These are phyloP conservation scores for Myriosclerotinia scirpicola DNA, from an alignment of 2,329 filamentous ascomycete species.

Conservation along the genomic window DNA sequence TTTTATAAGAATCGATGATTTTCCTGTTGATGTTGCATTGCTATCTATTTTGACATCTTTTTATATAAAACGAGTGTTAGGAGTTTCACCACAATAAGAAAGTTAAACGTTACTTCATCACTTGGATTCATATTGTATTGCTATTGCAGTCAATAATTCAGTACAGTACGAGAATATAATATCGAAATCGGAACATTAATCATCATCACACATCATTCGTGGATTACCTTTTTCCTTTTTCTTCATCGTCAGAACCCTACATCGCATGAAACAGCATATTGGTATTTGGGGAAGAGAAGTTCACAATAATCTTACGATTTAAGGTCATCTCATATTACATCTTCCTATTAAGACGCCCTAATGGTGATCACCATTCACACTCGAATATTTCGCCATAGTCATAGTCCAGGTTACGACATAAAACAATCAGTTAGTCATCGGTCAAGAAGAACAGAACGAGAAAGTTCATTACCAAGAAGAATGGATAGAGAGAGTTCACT, in stretches of 20 bases:
- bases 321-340: neutral
- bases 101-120: conserved; percentile 2
- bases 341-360: neutral
- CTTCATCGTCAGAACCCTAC: neutral
- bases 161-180: neutral
- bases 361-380: conserved; percentile 20
- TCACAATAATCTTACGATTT: neutral
- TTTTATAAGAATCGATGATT: conserved; percentile 22
- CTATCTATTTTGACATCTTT: neutral
- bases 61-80: conserved; percentile 3
- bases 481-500: conserved; percentile 26
- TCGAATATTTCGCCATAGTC: conserved; percentile 16
- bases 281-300: neutral
- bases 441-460: conserved; percentile 13
- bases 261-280: neutral
- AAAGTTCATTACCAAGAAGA: conserved; percentile 12
- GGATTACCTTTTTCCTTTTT: neutral
- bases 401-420: conserved; percentile 12
- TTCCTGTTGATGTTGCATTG: conserved; percentile 7
- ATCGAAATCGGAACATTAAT: neutral
- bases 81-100: conserved; percentile 1
- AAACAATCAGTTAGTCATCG: conserved; percentile 2
- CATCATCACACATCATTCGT: neutral
- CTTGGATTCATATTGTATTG: neutral
- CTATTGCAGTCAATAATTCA: conserved; percentile 5